Evolutionary conservation across 768 basidiomycete genomes (phyloP), one percentile per base, ranked within the genome.

Genomic region (Agrocybe pediades): DNA sequence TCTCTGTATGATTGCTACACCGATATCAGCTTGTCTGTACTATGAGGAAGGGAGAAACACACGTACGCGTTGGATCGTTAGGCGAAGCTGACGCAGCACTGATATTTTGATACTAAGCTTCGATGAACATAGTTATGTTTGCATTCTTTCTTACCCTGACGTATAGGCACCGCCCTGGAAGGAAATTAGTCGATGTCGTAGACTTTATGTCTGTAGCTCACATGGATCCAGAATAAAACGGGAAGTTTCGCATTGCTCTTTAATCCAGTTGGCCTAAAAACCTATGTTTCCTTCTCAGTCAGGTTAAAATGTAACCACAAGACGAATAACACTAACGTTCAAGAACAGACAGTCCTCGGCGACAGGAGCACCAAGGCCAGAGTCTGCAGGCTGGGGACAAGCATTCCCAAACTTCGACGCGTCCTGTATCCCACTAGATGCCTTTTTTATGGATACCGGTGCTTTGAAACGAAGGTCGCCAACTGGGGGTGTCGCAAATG

Each of bases 401-500:
- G 80, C 81, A 54, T 81, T 72, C 0, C 82, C 81, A 53, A 85
- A 85, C 7, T 61, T 48, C 11, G 75, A 73, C 11, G 85, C 81
- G 52, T 78, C 62, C 29, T 71, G 65, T 1, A 81, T 53, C 0
- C 53, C 69, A 9, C 49, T 59, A 0, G 69, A 66, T 1, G 65
- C 55, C 24, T 57, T 59, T 16, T 67, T 66, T 51, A 83, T 72
- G 2, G 76, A 63, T 0, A 77, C 69, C 2, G 86, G 84, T 0
- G 79, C 76, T 55, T 79, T 80, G 68, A 88, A 85, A 2, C 85
- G 77, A 41, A 86, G 71, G 6, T 62, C 36, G 1, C 84, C 85
- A 0, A 82, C 58, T 0, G 86, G 86, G 1, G 85, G 74, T 54
- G 77, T 67, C 3, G 83, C 86, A 52, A 73, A 88, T 0, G 80